Evolutionary conservation across 1,284 basidiomycete species (phyloP), one percentile per base, ranked within the genome.

Genomic region (Pseudozyma thailandica): DNA sequence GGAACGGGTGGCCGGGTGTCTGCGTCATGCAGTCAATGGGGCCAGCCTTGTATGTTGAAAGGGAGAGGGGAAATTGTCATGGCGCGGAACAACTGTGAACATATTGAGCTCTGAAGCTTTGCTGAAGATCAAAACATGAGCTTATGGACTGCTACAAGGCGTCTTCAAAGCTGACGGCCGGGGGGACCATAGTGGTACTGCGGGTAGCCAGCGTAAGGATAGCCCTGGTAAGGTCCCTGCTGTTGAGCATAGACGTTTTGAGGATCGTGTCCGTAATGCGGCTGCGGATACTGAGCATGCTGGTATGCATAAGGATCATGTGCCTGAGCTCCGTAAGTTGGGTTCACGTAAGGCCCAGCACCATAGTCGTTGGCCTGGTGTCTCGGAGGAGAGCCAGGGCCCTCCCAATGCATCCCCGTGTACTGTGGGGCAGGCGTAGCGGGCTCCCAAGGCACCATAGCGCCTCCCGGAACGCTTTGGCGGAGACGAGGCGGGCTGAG

Each of bases 401-500:
- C 25, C 12, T 13, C 25, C 25, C 28, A 27, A 5, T 31, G 26
- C 43, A 45, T 45, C 21, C 43, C 43, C 9, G 20, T 18, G 27
- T 28, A 30, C 5, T 13, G 27, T 6, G 6, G 23, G 27, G 33
- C 13, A 15, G 33, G 23, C 18, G 33, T 21, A 37, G 33, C 13
- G 20, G 35, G 21, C 2, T 45, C n/a, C 16, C 8, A 49, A 27
- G 47, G 47, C 33, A 49, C 47, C 18, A 49, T 49, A 35, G 33
- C 47, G n/a, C 27, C 38, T 26, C 37, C 26, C 1, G 10, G 27
- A 20, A 8, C 20, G 25, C 27, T 28, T 9, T 49, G 47, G 13
- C 13, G 33, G 7, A 6, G 5, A 10, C 20, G 35, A 49, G 47
- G 25, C 2, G 25, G 46, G 46, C 30, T 48, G 31, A 35, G 23